A percentile compares a stretch with the other conserved stretches of the same genome.
Conservation (phyloP, 495 filamentous ascomycete genomes). For the Daldinia grandis region DNA sequence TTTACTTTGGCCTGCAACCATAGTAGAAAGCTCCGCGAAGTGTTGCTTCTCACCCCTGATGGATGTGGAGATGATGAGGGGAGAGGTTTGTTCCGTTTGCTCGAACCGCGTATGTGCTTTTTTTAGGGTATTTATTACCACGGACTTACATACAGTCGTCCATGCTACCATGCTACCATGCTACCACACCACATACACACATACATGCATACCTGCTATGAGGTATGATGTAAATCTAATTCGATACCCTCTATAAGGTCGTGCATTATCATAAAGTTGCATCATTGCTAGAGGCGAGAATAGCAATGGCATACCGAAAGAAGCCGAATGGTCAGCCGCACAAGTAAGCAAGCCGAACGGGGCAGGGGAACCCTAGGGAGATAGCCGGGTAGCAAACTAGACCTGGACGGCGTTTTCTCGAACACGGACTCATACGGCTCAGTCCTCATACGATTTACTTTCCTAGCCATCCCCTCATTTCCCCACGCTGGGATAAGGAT, state of each 20-base stretch:
- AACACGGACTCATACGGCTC: not conserved
- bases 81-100: not conserved
- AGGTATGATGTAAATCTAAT: not conserved
- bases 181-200: not conserved
- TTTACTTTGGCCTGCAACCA: too few relatives aligned
- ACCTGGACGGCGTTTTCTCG: not conserved
- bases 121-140: not conserved
- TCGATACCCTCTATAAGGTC: not conserved
- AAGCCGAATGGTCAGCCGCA: conserved; percentile 31
- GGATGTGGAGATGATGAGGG: not conserved
- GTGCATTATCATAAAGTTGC: conserved; percentile 10
- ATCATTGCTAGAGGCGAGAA: conserved; percentile 14
- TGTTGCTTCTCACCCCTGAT: not conserved
- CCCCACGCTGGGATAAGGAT: not conserved
- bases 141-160: not conserved
- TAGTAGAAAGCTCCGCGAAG: conserved; percentile 2
- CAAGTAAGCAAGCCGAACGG: not conserved
- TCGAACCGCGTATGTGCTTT: not conserved
- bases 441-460: not conserved
- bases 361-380: not conserved
- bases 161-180: not conserved
- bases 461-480: not conserved
- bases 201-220: too few relatives aligned
- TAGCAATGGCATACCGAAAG: conserved; percentile 14
- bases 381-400: not conserved